Evolutionary conservation across 208 protist genomes (phyloP), one percentile per base, ranked within the genome.

Genomic region (Crithidia brevicula): DNA sequence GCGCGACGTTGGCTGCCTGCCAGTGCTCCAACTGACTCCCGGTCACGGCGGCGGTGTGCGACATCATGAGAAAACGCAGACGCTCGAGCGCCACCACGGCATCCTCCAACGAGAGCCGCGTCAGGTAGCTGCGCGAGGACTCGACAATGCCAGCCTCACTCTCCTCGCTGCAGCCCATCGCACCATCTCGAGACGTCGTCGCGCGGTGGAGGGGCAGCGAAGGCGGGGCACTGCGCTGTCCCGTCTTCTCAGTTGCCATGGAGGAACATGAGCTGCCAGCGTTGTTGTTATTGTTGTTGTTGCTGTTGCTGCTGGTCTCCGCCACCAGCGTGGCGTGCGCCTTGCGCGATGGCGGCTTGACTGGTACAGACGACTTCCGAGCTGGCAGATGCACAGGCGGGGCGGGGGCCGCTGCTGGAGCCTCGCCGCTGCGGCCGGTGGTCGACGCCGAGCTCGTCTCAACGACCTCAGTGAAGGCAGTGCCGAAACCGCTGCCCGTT

Each of bases 31-130:
- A 15, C 31, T 54, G 36, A 28, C 43, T 53, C 11, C 25, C 59
- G 20, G 73, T 74, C 15, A 70, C 59, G 7, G 66, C 52, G 47
- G 52, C 60, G 42, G 68, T 70, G 57, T 73, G 69, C 28, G 52
- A 34, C 57, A 71, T 58, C 59, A 81, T 77, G 23, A 82, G 46
- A 13, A 33, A 42, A 54, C 79, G 74, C 54, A 86, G 72, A 27
- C 57, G 61, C 33, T 73, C 67, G n/a, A 77, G 53, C 34, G 61
- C 74, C 13, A 66, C 68, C 10, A 75, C 62, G 15, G 70, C 67
- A 31, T 82, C 74, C 64, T 86, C 80, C 1, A 86, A 63, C 9
- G 80, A 80, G 0, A 86, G 63, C 16, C 75, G 74, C 1, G 72
- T 72, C 15, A 86, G 62, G 54, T 77, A 74, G 49, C 57, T 62